These are phyloP conservation scores for Mariannaea elegans DNA, from an alignment of 2,329 filamentous ascomycete genomes.

Conservation along the genomic window DNA sequence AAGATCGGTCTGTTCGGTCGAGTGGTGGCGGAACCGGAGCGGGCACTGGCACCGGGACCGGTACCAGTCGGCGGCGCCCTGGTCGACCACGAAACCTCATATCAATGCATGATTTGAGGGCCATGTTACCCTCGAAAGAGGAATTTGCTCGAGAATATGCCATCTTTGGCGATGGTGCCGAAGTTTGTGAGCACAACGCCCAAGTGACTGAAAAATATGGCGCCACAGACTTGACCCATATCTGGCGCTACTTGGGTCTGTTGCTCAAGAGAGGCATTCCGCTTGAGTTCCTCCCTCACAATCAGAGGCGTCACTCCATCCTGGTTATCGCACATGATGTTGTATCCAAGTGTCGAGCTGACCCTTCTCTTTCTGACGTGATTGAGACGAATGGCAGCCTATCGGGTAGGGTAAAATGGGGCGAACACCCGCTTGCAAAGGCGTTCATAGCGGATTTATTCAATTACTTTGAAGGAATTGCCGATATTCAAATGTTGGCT, in stretches of 20 bases:
- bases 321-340: slow-evolving; percentile 75
- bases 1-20: slow-evolving; percentile 65
- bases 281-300: slow-evolving; percentile 68
- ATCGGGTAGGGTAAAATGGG: slow-evolving; percentile 73
- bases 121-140: slow-evolving; percentile 80
- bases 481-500: slow-evolving; percentile 75
- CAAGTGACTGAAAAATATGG: slow-evolving; percentile 76
- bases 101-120: slow-evolving; percentile 74
- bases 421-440: slow-evolving; percentile 69
- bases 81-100: slow-evolving; percentile 73
- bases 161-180: slow-evolving; percentile 83
- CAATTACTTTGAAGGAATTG: slow-evolving; percentile 67
- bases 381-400: slow-evolving; percentile 44
- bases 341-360: slow-evolving; percentile 49
- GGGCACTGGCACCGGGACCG: slow-evolving; percentile 60
- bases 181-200: slow-evolving; percentile 87
- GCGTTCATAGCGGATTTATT: slow-evolving; percentile 71
- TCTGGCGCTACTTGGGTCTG: slow-evolving; percentile 85
- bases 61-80: slow-evolving; percentile 58
- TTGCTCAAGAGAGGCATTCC: slow-evolving; percentile 81
- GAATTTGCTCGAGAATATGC: slow-evolving; percentile 81
- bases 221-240: slow-evolving; percentile 75
- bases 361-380: slow-evolving; percentile 21
- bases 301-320: slow-evolving; percentile 65
- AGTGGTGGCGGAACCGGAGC: slow-evolving; percentile 67